These are phyloP conservation scores for Sequoia sempervirens DNA, from an alignment of 75 land plant genomes.

Conservation along the genomic window DNA sequence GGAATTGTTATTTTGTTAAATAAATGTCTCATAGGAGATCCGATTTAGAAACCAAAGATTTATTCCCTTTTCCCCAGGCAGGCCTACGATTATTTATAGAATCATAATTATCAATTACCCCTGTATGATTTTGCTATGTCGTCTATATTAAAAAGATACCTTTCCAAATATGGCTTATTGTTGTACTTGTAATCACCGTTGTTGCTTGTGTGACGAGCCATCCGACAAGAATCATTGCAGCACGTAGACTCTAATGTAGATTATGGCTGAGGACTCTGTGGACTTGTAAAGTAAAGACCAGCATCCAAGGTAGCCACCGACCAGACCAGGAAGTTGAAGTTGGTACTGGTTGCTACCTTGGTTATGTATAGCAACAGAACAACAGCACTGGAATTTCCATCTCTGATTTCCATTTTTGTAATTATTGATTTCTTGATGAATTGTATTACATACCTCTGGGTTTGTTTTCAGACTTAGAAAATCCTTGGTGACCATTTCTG, in stretches of 20 bases:
- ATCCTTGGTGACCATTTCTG: background rate
- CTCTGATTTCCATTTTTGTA: background rate
- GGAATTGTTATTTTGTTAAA: background rate
- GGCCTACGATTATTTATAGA: background rate
- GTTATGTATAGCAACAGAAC: background rate
- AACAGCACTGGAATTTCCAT: background rate
- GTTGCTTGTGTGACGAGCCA: background rate
- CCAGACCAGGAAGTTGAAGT: background rate
- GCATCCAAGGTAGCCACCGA: background rate
- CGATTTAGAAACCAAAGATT: background rate
- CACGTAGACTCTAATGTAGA: background rate
- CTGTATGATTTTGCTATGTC: background rate
- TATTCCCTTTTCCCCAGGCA: background rate
- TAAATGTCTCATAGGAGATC: background rate
- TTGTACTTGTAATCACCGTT: background rate
- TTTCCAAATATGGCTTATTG: background rate
- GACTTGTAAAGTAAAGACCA: background rate
- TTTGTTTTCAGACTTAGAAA: background rate
- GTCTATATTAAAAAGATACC: background rate
- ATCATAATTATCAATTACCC: no score
- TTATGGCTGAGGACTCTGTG: background rate
- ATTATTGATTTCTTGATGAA: background rate
- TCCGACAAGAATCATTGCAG: background rate
- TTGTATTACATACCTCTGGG: background rate
- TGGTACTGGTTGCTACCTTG: background rate